A percentile compares a stretch with the other conserved stretches of the same genome.
These are phyloP conservation scores for Talaromyces thailandensis DNA, from an alignment of 495 filamentous ascomycete species.

Conservation along the genomic window DNA sequence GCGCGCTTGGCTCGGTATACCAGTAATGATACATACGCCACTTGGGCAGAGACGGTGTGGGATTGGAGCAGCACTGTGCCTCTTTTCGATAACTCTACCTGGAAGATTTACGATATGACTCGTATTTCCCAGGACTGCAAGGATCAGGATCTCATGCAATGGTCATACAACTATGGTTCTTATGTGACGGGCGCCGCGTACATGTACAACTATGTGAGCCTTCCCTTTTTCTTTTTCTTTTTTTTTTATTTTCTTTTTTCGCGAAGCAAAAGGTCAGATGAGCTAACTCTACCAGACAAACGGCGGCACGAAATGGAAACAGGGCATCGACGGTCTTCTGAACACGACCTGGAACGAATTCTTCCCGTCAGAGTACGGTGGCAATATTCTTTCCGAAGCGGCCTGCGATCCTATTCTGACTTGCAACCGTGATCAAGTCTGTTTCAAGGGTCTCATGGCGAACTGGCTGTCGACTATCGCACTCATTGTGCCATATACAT, in stretches of 20 bases:
- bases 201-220: slow-evolving; percentile 63
- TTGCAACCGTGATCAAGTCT: slow-evolving; percentile 63
- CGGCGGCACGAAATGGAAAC: slow-evolving; percentile 43
- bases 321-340: slow-evolving; percentile 47
- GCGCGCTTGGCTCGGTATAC: slow-evolving; percentile 67
- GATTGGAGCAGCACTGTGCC: slow-evolving; percentile 57
- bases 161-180: slow-evolving; percentile 69
- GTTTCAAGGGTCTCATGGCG: slow-evolving; percentile 68
- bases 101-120: slow-evolving; percentile 60
- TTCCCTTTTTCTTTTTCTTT: neutral
- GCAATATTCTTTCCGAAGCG: slow-evolving; percentile 54
- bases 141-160: slow-evolving; percentile 54
- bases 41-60: slow-evolving; percentile 65
- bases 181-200: slow-evolving; percentile 64
- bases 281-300: slow-evolving; percentile 26
- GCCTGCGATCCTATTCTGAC: slow-evolving; percentile 56
- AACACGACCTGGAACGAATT: slow-evolving; percentile 31
- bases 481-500: slow-evolving; percentile 57
- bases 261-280: neutral
- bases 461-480: slow-evolving; percentile 60
- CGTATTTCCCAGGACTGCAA: slow-evolving; percentile 48
- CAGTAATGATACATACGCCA: slow-evolving; percentile 63
- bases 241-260: too few relatives aligned
- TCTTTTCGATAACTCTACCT: slow-evolving; percentile 39
- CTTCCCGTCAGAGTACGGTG: slow-evolving; percentile 47